phyloP scores from a whole-genome alignment of 805 yeast species.

The Novakomyces olei region DNA sequence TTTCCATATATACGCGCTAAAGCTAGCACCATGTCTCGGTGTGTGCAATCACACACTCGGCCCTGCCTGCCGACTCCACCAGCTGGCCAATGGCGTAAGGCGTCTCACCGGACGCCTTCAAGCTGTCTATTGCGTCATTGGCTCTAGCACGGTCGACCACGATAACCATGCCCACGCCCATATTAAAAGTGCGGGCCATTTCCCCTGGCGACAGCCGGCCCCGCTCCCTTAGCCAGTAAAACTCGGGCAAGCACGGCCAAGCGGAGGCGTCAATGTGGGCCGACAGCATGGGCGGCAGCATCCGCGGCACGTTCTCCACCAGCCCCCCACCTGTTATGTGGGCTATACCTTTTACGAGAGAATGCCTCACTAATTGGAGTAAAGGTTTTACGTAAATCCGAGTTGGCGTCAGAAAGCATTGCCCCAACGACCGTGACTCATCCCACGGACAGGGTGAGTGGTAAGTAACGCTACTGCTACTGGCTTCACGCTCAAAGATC shows the following conservation, averaged over 20 bases:
- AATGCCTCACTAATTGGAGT: conserved; percentile 47
- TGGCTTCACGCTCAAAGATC: conserved; percentile 62
- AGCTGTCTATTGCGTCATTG: conserved; percentile 27
- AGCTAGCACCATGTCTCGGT: too few relatives aligned
- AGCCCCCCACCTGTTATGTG: conserved; percentile 98
- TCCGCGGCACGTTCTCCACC: conserved; percentile 88
- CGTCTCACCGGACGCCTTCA: conserved; percentile 47
- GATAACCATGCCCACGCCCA: conserved; percentile 93
- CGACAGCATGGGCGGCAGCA: conserved; percentile 56
- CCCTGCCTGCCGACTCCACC: too few relatives aligned
- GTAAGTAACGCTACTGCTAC: conserved; percentile 50
- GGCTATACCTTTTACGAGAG: conserved; percentile 64
- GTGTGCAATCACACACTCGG: too few relatives aligned
- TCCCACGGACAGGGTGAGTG: conserved; percentile 73
- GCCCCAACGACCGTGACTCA: conserved; percentile 45
- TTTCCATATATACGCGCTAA: too few relatives aligned
- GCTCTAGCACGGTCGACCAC: conserved; percentile 56
- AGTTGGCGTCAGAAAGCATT: conserved; percentile 73
- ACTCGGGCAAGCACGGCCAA: conserved; percentile 75
- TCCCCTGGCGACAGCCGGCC: conserved; percentile 79
- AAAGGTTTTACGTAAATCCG: conserved; percentile 84
- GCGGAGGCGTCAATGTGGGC: conserved; percentile 58
- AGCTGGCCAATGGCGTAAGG: conserved; percentile 51
- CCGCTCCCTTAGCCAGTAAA: conserved; percentile 79
- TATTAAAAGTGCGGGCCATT: conserved; percentile 71